phyloP scores from a whole-genome alignment of 306 rosid genomes.

The barrel medic (Medicago truncatula) region DNA sequence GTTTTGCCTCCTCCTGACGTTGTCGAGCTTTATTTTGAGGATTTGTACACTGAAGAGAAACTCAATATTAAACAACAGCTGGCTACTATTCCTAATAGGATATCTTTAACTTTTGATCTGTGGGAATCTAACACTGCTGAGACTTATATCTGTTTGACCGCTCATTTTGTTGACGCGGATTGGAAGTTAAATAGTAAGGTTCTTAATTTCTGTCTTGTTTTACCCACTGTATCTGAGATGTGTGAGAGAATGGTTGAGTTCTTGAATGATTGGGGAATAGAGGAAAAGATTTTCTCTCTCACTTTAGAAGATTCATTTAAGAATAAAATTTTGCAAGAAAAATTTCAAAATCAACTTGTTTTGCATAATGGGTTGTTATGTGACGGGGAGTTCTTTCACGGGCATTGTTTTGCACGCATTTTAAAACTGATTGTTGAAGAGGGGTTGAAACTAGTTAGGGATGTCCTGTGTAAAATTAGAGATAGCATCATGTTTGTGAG shows the following conservation, averaged over 20 bases:
- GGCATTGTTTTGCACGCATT: slow-evolving; percentile 1
- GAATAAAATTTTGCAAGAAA: background rate
- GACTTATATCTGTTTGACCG: background rate
- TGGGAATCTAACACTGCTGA: background rate
- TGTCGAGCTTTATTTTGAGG: background rate
- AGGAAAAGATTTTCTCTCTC: slow-evolving; percentile 1
- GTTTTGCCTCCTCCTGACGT: background rate
- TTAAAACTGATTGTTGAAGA: slow-evolving; percentile 1
- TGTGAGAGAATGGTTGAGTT: background rate
- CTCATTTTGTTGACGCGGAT: background rate
- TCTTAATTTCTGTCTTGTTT: background rate
- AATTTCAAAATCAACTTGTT: background rate
- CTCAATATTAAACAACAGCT: background rate
- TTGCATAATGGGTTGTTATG: background rate
- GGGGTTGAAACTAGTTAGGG: background rate
- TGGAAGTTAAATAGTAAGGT: slow-evolving; percentile 1
- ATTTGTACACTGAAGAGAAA: background rate
- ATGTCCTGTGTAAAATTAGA: background rate
- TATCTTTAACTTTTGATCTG: background rate
- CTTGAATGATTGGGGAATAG: background rate
- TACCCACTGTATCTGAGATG: background rate
- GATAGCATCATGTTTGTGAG: background rate
- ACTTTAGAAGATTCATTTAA: background rate
- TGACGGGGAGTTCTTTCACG: slow-evolving; percentile 4
- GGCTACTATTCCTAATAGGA: background rate